Percentiles rank a stretch among this genome's conserved stretches.
phyloP scores from a whole-genome alignment of 805 yeast species.

The Candida insectorum region DNA sequence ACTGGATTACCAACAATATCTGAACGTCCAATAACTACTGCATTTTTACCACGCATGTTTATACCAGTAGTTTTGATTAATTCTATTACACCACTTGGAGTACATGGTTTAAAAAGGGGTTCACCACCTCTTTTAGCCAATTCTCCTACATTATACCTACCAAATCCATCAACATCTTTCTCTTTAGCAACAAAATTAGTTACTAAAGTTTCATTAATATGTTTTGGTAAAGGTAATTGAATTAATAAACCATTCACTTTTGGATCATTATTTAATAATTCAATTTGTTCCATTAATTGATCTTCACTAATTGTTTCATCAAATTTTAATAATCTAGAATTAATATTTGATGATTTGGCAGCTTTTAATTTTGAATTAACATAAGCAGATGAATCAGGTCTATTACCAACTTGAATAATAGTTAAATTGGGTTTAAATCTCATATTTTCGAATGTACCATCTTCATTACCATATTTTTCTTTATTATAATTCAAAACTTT shows the following conservation, averaged over 20 bases:
- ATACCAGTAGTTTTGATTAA: slow-evolving; percentile 69
- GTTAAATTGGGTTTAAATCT: slow-evolving; percentile 71
- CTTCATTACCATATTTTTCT: slow-evolving; percentile 18
- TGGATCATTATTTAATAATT: slow-evolving; percentile 66
- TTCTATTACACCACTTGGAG: slow-evolving; percentile 90
- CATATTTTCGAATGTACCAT: slow-evolving; percentile 24
- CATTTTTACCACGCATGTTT: slow-evolving; percentile 69
- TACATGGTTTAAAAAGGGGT: slow-evolving; percentile 87
- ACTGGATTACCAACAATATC: slow-evolving; percentile 97
- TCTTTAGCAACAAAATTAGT: slow-evolving; percentile 78
- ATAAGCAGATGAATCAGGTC: slow-evolving; percentile 90
- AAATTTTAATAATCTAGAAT: slow-evolving; percentile 61
- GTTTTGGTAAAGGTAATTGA: slow-evolving; percentile 71
- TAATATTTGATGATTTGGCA: slow-evolving; percentile 77
- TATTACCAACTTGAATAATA: slow-evolving; percentile 83
- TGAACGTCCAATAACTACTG: slow-evolving; percentile 91
- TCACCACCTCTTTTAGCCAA: slow-evolving; percentile 80
- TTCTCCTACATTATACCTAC: slow-evolving; percentile 85
- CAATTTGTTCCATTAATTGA: slow-evolving; percentile 56
- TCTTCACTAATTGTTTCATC: slow-evolving; percentile 60
- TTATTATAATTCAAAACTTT: slow-evolving; percentile 37
- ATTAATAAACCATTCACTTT: slow-evolving; percentile 82
- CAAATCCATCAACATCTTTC: slow-evolving; percentile 96
- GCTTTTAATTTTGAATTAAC: slow-evolving; percentile 91
- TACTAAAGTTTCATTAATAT: slow-evolving; percentile 62